Base-by-base conservation (phyloP, 768 basidiomycete genomes). In the Amanita rimosa region DNA sequence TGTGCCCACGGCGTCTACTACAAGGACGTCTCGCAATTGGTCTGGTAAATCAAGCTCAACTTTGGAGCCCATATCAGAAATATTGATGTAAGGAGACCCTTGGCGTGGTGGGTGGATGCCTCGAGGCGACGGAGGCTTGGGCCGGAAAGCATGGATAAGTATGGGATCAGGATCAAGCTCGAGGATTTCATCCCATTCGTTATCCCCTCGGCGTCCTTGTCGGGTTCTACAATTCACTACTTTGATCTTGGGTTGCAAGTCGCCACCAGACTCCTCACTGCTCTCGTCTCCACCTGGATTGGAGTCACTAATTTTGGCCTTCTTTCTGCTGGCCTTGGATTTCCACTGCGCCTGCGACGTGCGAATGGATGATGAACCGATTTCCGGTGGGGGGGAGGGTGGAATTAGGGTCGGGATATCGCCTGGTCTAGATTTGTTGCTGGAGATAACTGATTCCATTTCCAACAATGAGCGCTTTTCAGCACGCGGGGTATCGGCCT, bases 41-140 rank as follows among this genome's bases (percentile, higher is more conserved):
- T 84, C 81, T 43, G 83, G 80, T 44, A 87, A 66, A 62, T 81
- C 66, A 51, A 83, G 69, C 52, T 74, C 72, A 55, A 84, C 57
- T 48, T 56, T 64, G 36, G 68, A 63, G 57, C 67, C 65, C 53
- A 61, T 57, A 53, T 62, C 53, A 45, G 29, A 29, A 34, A 51
- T 50, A 36, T 34, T 19, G 29, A 29, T 11, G 29, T 29, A 10
- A 52, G 54, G 48, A 48, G 59, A 55, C 16, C 55, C 54, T 41
- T 54, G 29, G 47, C 10, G 34, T 6, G 17, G 41, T 16, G 48
- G 22, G 29, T 35, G 41, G 22, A 22, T 42, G 11, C 54, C 63
- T 62, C 50, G 64, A 65, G 60, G 68, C 54, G 47, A 49, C 44
- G 17, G 40, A 17, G 40, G 33, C 6, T 29, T 42, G 22, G 38